A percentile compares a stretch with the other conserved stretches of the same genome.
phyloP scores from a whole-genome alignment of 2,329 filamentous ascomycete genomes.

The Aspergillus brasiliensis region DNA sequence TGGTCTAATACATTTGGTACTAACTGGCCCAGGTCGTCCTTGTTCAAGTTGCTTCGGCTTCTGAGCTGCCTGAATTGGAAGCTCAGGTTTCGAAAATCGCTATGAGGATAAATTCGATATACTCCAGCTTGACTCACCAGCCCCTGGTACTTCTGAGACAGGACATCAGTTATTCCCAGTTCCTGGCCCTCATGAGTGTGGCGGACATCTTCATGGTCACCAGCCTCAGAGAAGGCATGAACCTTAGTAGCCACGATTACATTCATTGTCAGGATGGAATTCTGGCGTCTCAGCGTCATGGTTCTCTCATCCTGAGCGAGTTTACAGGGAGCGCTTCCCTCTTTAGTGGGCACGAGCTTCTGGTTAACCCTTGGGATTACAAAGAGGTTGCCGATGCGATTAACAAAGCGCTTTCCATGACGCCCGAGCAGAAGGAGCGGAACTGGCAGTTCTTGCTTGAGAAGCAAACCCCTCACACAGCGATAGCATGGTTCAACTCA shows the following conservation, averaged over 20 bases:
- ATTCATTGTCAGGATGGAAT: constrained; percentile 87
- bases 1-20: not conserved
- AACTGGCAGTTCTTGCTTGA: constrained; percentile 74
- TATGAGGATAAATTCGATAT: constrained; percentile 84
- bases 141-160: constrained; percentile 90
- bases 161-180: constrained; percentile 89
- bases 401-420: constrained; percentile 79
- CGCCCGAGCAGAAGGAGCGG: constrained; percentile 67
- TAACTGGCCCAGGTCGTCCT: constrained; percentile 65
- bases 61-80: constrained; percentile 81
- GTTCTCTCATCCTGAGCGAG: constrained; percentile 86
- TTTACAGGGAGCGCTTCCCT: constrained; percentile 90
- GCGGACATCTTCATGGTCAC: constrained; percentile 92
- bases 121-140: constrained; percentile 86
- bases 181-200: constrained; percentile 83
- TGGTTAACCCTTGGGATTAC: constrained; percentile 95
- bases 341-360: constrained; percentile 75
- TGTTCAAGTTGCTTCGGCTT: constrained; percentile 86
- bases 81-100: constrained; percentile 89
- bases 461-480: constrained; percentile 76
- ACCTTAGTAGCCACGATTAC: constrained; percentile 90
- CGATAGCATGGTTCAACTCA: constrained; percentile 75
- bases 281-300: constrained; percentile 71
- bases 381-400: constrained; percentile 82
- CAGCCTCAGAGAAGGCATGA: constrained; percentile 94